Percentiles rank a stretch among this genome's conserved stretches.
phyloP scores from a whole-genome alignment of 202 grass and related monocot species.

The Musa balbisiana region DNA sequence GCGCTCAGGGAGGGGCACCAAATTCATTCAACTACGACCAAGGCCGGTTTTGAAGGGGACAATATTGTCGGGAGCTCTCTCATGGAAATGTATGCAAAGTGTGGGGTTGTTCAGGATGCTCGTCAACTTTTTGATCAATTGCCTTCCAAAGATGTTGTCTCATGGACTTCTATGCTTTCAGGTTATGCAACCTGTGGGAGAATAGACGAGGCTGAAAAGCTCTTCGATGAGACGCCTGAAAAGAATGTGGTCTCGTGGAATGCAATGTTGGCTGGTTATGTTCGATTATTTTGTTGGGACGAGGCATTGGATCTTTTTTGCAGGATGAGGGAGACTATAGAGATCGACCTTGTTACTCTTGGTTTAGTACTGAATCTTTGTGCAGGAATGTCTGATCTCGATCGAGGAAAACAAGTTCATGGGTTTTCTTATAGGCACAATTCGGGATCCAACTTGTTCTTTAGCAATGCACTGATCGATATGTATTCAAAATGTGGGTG shows the following conservation, averaged over 20 bases:
- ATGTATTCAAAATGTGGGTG: slow-evolving; percentile 83
- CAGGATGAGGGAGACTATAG: slow-evolving; percentile 47
- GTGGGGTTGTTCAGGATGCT: slow-evolving; percentile 52
- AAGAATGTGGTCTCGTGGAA: slow-evolving; percentile 83
- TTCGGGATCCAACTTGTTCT: slow-evolving; percentile 29
- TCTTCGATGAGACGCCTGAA: slow-evolving; percentile 60
- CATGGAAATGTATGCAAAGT: slow-evolving; percentile 76
- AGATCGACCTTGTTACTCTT: slow-evolving; percentile 53
- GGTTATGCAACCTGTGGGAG: slow-evolving; percentile 59
- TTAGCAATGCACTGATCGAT: slow-evolving; percentile 52
- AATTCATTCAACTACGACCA: slow-evolving; percentile 48
- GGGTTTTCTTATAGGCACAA: slow-evolving; percentile 43
- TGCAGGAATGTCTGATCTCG: slow-evolving; percentile 48
- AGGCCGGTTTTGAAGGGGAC: slow-evolving; percentile 47
- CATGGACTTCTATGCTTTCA: slow-evolving; percentile 68
- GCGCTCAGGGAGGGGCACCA: slow-evolving; percentile 52
- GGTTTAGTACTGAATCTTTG: slow-evolving; percentile 61
- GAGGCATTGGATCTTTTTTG: slow-evolving; percentile 65
- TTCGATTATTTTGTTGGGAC: slow-evolving; percentile 45
- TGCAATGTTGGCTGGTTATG: slow-evolving; percentile 63
- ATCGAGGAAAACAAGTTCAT: slow-evolving; percentile 66
- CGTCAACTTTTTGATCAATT: slow-evolving; percentile 49
- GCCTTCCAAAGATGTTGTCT: slow-evolving; percentile 47
- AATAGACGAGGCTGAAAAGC: slow-evolving; percentile 52
- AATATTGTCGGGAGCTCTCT: slow-evolving; percentile 42